Evolutionary conservation across 495 filamentous ascomycete species (phyloP).

Genomic region (Penicillium coprophilum): DNA sequence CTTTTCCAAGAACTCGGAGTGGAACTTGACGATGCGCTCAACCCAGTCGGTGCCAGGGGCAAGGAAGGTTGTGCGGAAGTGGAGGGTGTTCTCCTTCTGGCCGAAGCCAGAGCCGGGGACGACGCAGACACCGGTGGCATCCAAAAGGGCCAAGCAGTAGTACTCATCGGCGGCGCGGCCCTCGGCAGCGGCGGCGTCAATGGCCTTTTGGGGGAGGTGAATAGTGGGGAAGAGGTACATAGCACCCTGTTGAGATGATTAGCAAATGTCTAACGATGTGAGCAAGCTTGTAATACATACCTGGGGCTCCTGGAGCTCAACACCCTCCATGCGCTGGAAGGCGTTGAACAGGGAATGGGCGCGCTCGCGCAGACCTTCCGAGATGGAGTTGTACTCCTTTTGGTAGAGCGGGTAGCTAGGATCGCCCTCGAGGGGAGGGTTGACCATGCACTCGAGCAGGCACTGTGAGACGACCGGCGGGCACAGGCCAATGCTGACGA

Average conservation of each 20-base stretch:
- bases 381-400: conserved; percentile 79
- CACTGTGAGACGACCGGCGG: conserved; percentile 94
- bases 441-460: conserved; percentile 94
- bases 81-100: conserved; percentile 84
- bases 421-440: conserved; percentile 80
- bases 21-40: conserved; percentile 82
- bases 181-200: conserved; percentile 70
- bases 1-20: conserved; percentile 87
- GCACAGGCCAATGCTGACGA: conserved; percentile 92
- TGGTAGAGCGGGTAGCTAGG: conserved; percentile 79
- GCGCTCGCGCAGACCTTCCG: conserved; percentile 68
- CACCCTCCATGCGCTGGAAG: conserved; percentile 93
- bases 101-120: conserved; percentile 92
- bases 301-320: conserved; percentile 78
- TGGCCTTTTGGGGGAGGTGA: conserved; percentile 68
- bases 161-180: conserved; percentile 82
- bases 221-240: conserved; percentile 99
- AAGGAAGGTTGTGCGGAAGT: conserved; percentile 96
- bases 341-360: conserved; percentile 83
- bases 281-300: conserved; percentile 28
- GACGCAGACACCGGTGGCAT: conserved; percentile 93
- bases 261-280: conserved; percentile 2
- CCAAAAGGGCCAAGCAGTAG: conserved; percentile 85
- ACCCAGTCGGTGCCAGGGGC: conserved; percentile 97
- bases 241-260: conserved; percentile 57